Evolutionary conservation across 2,329 filamentous ascomycete genomes (phyloP).

Genomic region (Thielaviopsis populi): DNA sequence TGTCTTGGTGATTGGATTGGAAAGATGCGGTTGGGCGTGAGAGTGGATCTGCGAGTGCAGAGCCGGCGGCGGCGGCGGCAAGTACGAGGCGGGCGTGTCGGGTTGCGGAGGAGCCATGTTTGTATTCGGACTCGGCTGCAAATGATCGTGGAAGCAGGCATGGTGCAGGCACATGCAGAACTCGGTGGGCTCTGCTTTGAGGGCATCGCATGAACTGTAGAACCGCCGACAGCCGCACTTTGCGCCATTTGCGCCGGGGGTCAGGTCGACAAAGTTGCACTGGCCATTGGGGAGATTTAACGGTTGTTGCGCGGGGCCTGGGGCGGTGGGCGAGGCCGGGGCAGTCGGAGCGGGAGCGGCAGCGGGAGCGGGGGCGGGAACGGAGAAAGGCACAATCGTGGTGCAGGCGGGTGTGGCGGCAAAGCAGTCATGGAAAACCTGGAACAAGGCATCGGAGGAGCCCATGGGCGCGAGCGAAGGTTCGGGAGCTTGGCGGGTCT

Average conservation of each 20-base stretch:
- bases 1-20: slow-evolving; percentile 25
- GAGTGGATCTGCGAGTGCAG: slow-evolving; percentile 25
- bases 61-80: slow-evolving; percentile 30
- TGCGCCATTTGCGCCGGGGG: slow-evolving; percentile 35
- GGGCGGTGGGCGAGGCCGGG: slow-evolving; percentile 21
- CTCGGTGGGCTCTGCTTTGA: slow-evolving; percentile 30
- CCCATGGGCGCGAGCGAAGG: not conserved
- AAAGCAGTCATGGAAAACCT: slow-evolving; percentile 8
- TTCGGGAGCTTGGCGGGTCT: not conserved
- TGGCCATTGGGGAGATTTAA: slow-evolving; percentile 34
- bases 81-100: slow-evolving; percentile 18
- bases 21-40: slow-evolving; percentile 31
- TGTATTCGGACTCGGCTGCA: not conserved
- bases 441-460: slow-evolving; percentile 8
- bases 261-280: slow-evolving; percentile 44
- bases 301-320: slow-evolving; percentile 20
- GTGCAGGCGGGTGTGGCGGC: not conserved
- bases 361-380: not conserved
- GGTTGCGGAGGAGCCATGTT: slow-evolving; percentile 1
- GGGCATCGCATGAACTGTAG: slow-evolving; percentile 27
- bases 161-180: slow-evolving; percentile 51
- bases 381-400: not conserved
- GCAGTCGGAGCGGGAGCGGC: not conserved
- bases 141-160: slow-evolving; percentile 45
- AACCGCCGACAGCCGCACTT: slow-evolving; percentile 47